A percentile compares a stretch with the other conserved stretches of the same genome.
Conservation (phyloP, 768 basidiomycete genomes). For the Lentinula boryana region DNA sequence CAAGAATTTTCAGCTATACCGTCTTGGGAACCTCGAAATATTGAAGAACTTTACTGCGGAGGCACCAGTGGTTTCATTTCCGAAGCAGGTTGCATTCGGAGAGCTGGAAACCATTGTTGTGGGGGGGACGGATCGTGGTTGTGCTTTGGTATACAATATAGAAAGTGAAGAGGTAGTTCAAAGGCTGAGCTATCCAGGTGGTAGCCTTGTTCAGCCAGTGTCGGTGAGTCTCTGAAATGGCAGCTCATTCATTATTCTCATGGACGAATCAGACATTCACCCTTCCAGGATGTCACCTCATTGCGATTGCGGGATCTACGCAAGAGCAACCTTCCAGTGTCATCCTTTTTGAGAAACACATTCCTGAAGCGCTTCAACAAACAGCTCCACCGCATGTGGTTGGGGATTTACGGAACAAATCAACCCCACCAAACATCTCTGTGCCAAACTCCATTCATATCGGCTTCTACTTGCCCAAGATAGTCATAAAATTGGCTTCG, state of each 20-base stretch:
- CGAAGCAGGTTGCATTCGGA: background rate
- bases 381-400: background rate
- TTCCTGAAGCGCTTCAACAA: background rate
- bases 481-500: background rate
- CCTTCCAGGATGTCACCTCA: background rate
- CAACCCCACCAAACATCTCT: background rate
- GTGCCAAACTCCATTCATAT: background rate
- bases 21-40: background rate
- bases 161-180: background rate
- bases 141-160: background rate
- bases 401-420: background rate
- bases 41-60: background rate
- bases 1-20: background rate
- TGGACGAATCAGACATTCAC: background rate
- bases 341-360: background rate
- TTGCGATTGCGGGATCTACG: background rate
- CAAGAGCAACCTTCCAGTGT: background rate
- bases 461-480: background rate
- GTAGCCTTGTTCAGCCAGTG: slow-evolving; percentile 1
- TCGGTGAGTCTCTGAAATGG: background rate
- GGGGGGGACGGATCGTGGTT: slow-evolving; percentile 1
- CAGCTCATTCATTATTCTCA: background rate
- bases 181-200: background rate
- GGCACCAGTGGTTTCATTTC: background rate
- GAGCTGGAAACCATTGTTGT: background rate